Percentiles rank a stretch among this genome's conserved stretches.
phyloP scores from a whole-genome alignment of 192 early-diverging fungal genomes.

The Tieghemiomyces parasiticus region DNA sequence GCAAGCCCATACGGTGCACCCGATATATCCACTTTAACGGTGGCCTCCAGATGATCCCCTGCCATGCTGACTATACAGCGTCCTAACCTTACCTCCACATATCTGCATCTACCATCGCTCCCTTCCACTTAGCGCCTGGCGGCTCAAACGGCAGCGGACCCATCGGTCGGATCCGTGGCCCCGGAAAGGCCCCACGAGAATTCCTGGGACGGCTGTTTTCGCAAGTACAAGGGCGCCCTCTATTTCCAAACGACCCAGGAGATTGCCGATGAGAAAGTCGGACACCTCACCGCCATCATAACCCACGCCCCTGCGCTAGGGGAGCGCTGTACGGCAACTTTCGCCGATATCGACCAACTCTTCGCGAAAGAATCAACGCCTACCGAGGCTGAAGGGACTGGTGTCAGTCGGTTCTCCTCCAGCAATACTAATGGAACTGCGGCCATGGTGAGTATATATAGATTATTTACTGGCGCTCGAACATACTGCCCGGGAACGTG shows the following conservation, averaged over 20 bases:
- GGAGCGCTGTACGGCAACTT: not conserved
- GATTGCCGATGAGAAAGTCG: not conserved
- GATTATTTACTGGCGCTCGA: not conserved
- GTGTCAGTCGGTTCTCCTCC: not conserved
- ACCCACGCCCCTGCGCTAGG: not conserved
- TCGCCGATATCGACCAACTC: not conserved
- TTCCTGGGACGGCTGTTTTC: slow-evolving; percentile 5
- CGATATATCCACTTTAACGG: not conserved
- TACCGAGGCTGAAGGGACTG: not conserved
- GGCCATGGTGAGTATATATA: not conserved
- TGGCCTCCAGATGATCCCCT: not conserved
- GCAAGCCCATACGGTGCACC: not conserved
- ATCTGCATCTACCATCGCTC: no score
- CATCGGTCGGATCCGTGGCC: not conserved
- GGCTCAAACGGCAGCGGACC: not conserved
- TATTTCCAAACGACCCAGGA: not conserved
- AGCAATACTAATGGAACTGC: no score
- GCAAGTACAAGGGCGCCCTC: not conserved
- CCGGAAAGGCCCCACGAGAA: not conserved
- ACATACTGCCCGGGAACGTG: no score
- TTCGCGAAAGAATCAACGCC: not conserved
- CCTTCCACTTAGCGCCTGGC: not conserved
- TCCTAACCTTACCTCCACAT: no score
- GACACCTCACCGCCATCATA: not conserved
- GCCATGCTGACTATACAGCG: not conserved